Evolutionary conservation across 2,329 filamentous ascomycete genomes (phyloP).

Genomic region (Nigrograna mackinnonii): DNA sequence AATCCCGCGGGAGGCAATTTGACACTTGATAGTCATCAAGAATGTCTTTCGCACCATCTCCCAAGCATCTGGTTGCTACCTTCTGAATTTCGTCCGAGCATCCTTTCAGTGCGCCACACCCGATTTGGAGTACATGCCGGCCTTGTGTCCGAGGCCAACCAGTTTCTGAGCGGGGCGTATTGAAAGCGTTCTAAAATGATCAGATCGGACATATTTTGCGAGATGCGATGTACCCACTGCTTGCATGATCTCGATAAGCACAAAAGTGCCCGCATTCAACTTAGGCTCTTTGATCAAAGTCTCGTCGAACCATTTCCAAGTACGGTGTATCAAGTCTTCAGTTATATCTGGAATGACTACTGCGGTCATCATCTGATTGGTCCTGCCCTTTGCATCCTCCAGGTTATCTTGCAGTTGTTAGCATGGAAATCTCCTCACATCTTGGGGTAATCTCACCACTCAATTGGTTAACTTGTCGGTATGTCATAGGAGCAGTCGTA

Average conservation of each 20-base stretch:
- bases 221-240: too few species aligned
- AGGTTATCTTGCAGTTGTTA: conserved; percentile 3
- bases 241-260: conserved; percentile 19
- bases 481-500: conserved; percentile 17
- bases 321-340: conserved; percentile 8
- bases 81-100: conserved; percentile 8
- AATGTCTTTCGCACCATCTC: conserved; percentile 12
- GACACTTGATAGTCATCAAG: conserved; percentile 6
- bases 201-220: too few species aligned
- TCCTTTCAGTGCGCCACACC: conserved; percentile 7
- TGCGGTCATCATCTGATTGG: conserved; percentile 15
- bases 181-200: too few species aligned
- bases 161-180: conserved; percentile 9
- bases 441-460: conserved; percentile 8
- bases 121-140: conserved; percentile 16
- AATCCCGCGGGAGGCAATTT: conserved; percentile 16
- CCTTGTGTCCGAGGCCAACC: conserved; percentile 13
- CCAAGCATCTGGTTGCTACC: conserved; percentile 9
- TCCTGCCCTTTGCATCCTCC: conserved; percentile 7
- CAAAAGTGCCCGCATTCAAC: conserved; percentile 16
- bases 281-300: conserved; percentile 10
- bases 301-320: conserved; percentile 16
- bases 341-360: conserved; percentile 12
- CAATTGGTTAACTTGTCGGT: conserved; percentile 24
- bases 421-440: not conserved